These are phyloP conservation scores for Lactarius quietus DNA, from an alignment of 768 basidiomycete genomes.

Conservation along the genomic window DNA sequence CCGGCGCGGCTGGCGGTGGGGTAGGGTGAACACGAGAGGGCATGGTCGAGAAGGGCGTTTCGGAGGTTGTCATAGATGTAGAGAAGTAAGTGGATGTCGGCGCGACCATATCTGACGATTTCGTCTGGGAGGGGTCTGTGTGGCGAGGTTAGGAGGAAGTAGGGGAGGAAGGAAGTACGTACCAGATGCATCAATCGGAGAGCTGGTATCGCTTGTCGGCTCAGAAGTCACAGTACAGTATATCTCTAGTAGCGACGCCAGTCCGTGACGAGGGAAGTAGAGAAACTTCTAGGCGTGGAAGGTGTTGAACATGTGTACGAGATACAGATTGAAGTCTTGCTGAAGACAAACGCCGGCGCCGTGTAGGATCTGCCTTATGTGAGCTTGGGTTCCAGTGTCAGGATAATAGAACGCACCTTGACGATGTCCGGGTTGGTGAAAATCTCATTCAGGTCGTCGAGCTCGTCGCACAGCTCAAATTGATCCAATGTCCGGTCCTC, in stretches of 20 bases:
- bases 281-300: constrained; percentile 89
- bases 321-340: constrained; percentile 89
- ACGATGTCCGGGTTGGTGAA: constrained; percentile 82
- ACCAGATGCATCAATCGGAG: constrained; percentile 94
- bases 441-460: constrained; percentile 80
- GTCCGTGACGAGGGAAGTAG: constrained; percentile 79
- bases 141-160: neutral
- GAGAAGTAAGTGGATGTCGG: constrained; percentile 94
- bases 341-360: constrained; percentile 96
- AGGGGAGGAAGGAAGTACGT: constrained; percentile 23
- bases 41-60: constrained; percentile 74
- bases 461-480: too few relatives aligned
- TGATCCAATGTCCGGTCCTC: too few relatives aligned
- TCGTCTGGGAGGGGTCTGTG: constrained; percentile 73
- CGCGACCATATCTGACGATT: constrained; percentile 90
- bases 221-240: constrained; percentile 89
- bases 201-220: constrained; percentile 96
- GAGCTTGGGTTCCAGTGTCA: constrained; percentile 21
- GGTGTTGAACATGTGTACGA: constrained; percentile 97
- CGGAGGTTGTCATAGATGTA: constrained; percentile 91
- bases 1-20: constrained; percentile 26
- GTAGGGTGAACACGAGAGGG: constrained; percentile 38
- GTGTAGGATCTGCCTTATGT: constrained; percentile 75
- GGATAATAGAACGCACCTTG: constrained; percentile 52
- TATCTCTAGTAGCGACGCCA: constrained; percentile 79